Conservation (phyloP, 2,329 filamentous ascomycete genomes). For the Byssochlamys sp. region DNA sequence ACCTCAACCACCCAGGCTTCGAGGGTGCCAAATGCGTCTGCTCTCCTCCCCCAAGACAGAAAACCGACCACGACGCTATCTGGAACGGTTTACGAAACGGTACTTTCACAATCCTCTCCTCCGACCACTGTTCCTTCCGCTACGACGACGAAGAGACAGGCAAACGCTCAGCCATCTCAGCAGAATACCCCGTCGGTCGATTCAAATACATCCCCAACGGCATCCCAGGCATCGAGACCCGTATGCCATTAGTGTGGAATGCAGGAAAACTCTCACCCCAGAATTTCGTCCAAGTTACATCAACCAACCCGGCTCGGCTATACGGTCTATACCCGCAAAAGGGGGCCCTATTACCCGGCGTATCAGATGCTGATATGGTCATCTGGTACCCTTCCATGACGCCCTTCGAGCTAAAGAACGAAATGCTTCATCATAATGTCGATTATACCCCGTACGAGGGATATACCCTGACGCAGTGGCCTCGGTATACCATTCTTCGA, state of each 20-base stretch:
- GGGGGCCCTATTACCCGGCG: conserved; percentile 33
- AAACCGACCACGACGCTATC: conserved; percentile 41
- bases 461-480: conserved; percentile 24
- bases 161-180: conserved; percentile 42
- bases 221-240: conserved; percentile 49
- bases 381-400: conserved; percentile 31
- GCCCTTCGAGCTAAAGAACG: conserved; percentile 24
- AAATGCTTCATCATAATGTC: conserved; percentile 25
- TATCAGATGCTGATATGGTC: conserved; percentile 34
- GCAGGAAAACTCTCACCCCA: conserved; percentile 23
- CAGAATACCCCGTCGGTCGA: conserved; percentile 35
- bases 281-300: conserved; percentile 38
- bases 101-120: conserved; percentile 47
- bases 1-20: conserved; percentile 33
- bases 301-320: conserved; percentile 36
- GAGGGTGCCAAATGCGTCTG: conserved; percentile 48
- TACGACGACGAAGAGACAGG: conserved; percentile 40
- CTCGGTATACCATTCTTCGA: conserved; percentile 24
- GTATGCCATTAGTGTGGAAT: conserved; percentile 37
- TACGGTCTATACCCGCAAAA: conserved; percentile 34
- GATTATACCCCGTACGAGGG: conserved; percentile 31
- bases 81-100: conserved; percentile 45
- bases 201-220: conserved; percentile 54
- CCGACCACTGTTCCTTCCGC: conserved; percentile 37
- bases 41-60: conserved; percentile 42